phyloP scores from a whole-genome alignment of 768 basidiomycete species.

The Fomitopsis pulvina region DNA sequence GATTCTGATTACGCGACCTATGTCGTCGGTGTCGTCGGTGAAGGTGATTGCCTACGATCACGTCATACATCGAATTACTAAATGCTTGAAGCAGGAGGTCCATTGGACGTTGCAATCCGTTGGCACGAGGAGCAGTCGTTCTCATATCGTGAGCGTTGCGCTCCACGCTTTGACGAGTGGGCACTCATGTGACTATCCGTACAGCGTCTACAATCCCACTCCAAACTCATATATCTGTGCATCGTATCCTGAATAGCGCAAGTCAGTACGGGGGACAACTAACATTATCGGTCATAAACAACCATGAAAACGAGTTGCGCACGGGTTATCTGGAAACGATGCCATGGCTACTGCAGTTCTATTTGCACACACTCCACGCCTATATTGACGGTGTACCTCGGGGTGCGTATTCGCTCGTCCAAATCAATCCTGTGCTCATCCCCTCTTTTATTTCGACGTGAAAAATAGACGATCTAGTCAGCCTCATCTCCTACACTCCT shows the following conservation, averaged over 20 bases:
- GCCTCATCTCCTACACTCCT: constrained; percentile 59
- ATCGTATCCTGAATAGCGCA: constrained; percentile 65
- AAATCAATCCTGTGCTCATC: constrained; percentile 1
- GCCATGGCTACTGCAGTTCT: constrained; percentile 89
- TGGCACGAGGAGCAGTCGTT: constrained; percentile 49
- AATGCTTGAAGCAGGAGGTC: constrained; percentile 29
- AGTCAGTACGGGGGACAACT: constrained; percentile 76
- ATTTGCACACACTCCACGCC: constrained; percentile 69
- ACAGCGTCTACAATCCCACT: constrained; percentile 14
- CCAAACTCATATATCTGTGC: constrained; percentile 50
- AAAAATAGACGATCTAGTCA: constrained; percentile 52
- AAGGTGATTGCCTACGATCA: constrained; percentile 31
- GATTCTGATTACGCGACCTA: constrained; percentile 37
- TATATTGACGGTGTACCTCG: constrained; percentile 38
- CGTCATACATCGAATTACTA: background rate
- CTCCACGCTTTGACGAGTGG: no score
- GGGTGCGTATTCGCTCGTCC: constrained; percentile 29
- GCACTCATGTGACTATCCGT: no score
- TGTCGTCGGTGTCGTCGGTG: constrained; percentile 37
- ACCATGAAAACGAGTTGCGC: constrained; percentile 33
- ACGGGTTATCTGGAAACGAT: constrained; percentile 83
- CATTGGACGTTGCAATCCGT: constrained; percentile 49
- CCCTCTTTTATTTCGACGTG: background rate
- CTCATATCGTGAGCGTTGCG: constrained; percentile 50
- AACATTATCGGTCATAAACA: constrained; percentile 59